Evolutionary conservation across 2,329 filamentous ascomycete genomes (phyloP).

Genomic region (Ceratocystis alfenasii): DNA sequence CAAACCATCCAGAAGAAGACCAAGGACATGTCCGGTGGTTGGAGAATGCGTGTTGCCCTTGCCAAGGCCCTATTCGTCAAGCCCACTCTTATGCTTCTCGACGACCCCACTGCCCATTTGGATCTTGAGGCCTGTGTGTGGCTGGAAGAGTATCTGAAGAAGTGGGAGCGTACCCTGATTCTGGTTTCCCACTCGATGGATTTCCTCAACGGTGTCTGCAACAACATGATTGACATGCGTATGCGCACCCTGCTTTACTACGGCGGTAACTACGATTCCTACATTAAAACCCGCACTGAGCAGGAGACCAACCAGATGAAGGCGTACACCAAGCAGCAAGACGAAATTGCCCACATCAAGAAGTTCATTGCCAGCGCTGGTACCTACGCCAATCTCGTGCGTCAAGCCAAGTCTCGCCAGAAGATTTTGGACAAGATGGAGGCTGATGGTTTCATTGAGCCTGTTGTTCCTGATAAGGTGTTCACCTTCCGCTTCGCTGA

Average conservation of each 20-base stretch:
- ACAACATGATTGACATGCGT: slow-evolving; percentile 98
- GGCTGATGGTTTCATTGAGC: slow-evolving; percentile 95
- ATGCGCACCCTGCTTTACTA: slow-evolving; percentile 84
- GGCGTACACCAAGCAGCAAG: slow-evolving; percentile 97
- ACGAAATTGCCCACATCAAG: slow-evolving; percentile 98
- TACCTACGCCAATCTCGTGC: slow-evolving; percentile 98
- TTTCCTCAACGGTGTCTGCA: slow-evolving; percentile 98
- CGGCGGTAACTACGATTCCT: slow-evolving; percentile 98
- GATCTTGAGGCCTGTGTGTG: slow-evolving; percentile 99
- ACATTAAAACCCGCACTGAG: slow-evolving; percentile 86
- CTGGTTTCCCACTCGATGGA: slow-evolving; percentile 97
- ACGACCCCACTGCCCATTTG: slow-evolving; percentile 97
- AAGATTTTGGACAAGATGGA: slow-evolving; percentile 99
- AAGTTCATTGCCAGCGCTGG: slow-evolving; percentile 99
- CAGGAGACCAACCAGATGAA: slow-evolving; percentile 98
- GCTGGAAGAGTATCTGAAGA: slow-evolving; percentile 99
- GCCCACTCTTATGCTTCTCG: slow-evolving; percentile 86
- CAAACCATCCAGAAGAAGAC: slow-evolving; percentile 96
- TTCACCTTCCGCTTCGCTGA: slow-evolving; percentile 98
- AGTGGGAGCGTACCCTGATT: slow-evolving; percentile 95
- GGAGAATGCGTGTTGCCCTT: slow-evolving; percentile 98
- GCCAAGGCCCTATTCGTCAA: slow-evolving; percentile 98
- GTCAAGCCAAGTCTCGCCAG: slow-evolving; percentile 96
- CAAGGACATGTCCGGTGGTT: slow-evolving; percentile 99
- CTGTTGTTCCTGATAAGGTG: slow-evolving; percentile 69